A percentile compares a stretch with the other conserved stretches of the same genome.
phyloP scores from a whole-genome alignment of 164 flowering plant genomes.

The Dillenia turbinata region DNA sequence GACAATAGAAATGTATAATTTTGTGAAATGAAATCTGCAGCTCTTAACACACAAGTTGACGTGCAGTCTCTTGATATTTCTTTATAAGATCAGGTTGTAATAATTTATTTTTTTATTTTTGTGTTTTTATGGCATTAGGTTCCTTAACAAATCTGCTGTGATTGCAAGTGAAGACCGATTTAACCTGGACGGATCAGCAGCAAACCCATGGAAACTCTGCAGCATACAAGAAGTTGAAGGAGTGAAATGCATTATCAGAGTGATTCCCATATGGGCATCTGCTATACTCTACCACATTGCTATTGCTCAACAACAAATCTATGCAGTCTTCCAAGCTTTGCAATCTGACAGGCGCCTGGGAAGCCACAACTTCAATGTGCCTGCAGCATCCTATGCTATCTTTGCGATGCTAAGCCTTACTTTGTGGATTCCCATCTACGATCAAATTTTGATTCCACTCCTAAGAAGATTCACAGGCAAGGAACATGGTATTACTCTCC shows the following conservation, averaged over 20 bases:
- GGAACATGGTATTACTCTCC: slow-evolving; percentile 31
- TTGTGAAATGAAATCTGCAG: too few relatives aligned
- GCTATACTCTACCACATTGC: slow-evolving; percentile 29
- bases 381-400: slow-evolving; percentile 11
- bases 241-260: slow-evolving; percentile 31
- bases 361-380: slow-evolving; percentile 11
- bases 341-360: slow-evolving; percentile 38
- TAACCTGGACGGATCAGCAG: slow-evolving; percentile 26
- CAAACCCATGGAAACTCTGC: slow-evolving; percentile 34
- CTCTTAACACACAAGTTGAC: too few relatives aligned
- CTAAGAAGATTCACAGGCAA: slow-evolving; percentile 8
- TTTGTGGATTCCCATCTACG: slow-evolving; percentile 14
- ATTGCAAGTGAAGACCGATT: slow-evolving; percentile 20
- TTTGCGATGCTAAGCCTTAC: slow-evolving; percentile 12
- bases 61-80: too few relatives aligned
- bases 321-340: slow-evolving; percentile 38
- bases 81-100: too few relatives aligned
- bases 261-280: slow-evolving; percentile 39
- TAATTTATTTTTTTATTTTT: too few relatives aligned
- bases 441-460: slow-evolving; percentile 8
- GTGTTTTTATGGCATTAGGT: slow-evolving; percentile 12
- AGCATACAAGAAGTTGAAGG: slow-evolving; percentile 37
- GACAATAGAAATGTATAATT: too few relatives aligned
- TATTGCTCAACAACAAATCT: slow-evolving; percentile 25
- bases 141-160: slow-evolving; percentile 34